Evolutionary conservation across 1,139 yeast genomes (phyloP), one percentile per base, ranked within the genome.

Genomic region (Eremothecium cymbalariae): DNA sequence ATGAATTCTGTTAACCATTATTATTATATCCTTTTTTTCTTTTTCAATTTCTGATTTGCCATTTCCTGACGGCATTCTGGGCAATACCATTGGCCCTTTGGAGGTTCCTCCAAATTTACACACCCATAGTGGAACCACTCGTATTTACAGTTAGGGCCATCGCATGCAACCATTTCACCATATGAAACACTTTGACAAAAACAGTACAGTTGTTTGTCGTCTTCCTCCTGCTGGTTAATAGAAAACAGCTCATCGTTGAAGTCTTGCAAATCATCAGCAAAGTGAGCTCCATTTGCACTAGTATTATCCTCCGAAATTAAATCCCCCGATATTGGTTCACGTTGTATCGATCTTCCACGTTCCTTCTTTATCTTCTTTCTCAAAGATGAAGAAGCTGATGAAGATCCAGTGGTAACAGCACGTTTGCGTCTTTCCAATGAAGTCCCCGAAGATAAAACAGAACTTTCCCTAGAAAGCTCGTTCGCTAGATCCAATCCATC

Each of bases 51-150:
- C 22, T 43, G 48, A 29, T 47, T 47, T n/a, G 53, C 51, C 43
- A 52, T 42, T 27, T 51, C 57, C 32, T 53, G 59, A 31, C 48
- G 41, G 39, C 84, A 77, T 35, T 70, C 73, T 0, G 85, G 82
- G 62, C 90, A 80, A 51, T 72, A 76, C 90, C 90, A 80, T 42
- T 70, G 72, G 33, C 77, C 82, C 47, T 71, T 72, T 0, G 88
- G 86, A 2, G 83, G 82, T 22, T 72, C 68, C 6, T 72, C 69
- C 33, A 79, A 60, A 1, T 82, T 82, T 34, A 80, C 84, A 65
- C 90, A 80, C 39, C 70, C 66, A 67, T 82, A 79, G 55, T 80
- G 90, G 52, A 78, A 80, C 90, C 90, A 80, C 51, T 77, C 84
- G 44, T 62, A 69, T 44, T 72, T 68, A 59, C 90, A 80, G 40